These are phyloP conservation scores for Saturnispora sanitii DNA, from an alignment of 805 yeast genomes.

Conservation along the genomic window DNA sequence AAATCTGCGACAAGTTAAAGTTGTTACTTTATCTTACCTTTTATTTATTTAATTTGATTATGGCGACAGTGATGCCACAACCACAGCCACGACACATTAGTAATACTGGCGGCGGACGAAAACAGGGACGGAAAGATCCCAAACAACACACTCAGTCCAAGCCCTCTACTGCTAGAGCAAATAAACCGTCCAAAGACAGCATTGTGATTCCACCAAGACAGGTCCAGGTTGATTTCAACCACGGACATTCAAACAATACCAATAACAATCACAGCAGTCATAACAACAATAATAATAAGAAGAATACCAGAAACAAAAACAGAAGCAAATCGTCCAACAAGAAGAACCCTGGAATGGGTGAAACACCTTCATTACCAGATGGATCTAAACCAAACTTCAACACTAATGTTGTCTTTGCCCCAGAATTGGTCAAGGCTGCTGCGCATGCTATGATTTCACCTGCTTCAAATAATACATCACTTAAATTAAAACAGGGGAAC, in stretches of 20 bases:
- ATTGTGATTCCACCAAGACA: constrained; percentile 25
- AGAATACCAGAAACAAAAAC: constrained; percentile 9
- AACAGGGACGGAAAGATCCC: constrained; percentile 1
- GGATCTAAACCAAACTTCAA: too few relatives aligned
- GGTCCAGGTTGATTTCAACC: constrained; percentile 17
- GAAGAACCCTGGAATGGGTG: too few relatives aligned
- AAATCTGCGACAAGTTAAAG: too few relatives aligned
- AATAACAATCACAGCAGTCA: background rate
- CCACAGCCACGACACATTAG: constrained; percentile 1
- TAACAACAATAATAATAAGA: constrained; percentile 5
- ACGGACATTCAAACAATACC: constrained; percentile 10
- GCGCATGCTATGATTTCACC: constrained; percentile 11
- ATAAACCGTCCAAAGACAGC: background rate
- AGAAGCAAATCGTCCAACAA: background rate
- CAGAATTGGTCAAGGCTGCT: constrained; percentile 6
- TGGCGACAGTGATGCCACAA: background rate
- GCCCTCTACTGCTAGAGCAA: background rate
- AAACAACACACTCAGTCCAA: background rate
- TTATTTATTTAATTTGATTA: background rate
- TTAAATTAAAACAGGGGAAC: too few relatives aligned
- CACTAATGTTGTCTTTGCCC: too few relatives aligned
- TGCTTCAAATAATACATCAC: constrained; percentile 11
- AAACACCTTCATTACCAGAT: too few relatives aligned
- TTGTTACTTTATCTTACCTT: too few relatives aligned
- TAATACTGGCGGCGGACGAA: background rate